Evolutionary conservation across 2,329 filamentous ascomycete genomes (phyloP).

Genomic region (Corniculantispora saksenae): DNA sequence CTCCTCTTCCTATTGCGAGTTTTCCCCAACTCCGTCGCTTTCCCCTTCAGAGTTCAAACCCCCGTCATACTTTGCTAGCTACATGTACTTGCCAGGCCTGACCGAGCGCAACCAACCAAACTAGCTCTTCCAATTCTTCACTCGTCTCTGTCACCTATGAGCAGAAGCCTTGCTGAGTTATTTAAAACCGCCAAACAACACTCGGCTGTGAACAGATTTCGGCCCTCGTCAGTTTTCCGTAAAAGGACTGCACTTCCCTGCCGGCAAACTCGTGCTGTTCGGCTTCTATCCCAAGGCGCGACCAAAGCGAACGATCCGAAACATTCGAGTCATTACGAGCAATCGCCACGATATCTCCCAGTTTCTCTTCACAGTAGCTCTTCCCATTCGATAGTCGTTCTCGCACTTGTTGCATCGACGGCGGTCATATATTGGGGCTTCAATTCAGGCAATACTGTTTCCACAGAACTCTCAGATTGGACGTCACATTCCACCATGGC

Average conservation of each 20-base stretch:
- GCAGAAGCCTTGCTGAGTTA: neutral
- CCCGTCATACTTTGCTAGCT: neutral
- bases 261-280: neutral
- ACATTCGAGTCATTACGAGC: neutral
- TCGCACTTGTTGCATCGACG: neutral
- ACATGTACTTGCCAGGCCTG: neutral
- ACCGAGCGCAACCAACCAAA: neutral
- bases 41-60: neutral
- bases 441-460: no score
- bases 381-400: neutral
- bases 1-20: neutral
- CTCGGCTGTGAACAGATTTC: neutral
- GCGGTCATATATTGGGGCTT: constrained; percentile 5
- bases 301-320: neutral
- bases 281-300: neutral
- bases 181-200: neutral
- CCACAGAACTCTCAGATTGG: no score
- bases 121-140: neutral
- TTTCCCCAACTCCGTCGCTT: neutral
- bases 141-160: constrained; percentile 6
- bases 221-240: neutral
- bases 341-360: neutral
- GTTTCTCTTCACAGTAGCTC: constrained; percentile 2
- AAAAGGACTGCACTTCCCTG: neutral
- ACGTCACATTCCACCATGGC: constrained; percentile 36